These are phyloP conservation scores for Cystofilobasidium capitatum DNA, from an alignment of 768 basidiomycete genomes.

Conservation along the genomic window DNA sequence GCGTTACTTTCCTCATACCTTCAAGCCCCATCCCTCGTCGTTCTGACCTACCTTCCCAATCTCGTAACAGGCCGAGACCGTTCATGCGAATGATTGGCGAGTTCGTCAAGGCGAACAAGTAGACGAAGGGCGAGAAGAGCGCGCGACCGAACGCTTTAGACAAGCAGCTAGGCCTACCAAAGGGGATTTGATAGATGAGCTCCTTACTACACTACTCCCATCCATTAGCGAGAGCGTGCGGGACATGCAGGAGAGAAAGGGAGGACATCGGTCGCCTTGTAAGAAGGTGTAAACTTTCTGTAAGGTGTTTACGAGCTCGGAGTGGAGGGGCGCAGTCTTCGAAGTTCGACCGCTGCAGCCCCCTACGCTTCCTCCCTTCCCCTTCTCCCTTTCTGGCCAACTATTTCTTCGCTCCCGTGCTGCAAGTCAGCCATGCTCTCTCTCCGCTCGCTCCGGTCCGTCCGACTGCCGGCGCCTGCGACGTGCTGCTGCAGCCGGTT, in stretches of 20 bases:
- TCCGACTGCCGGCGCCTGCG: neutral
- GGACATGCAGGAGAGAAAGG: too few species aligned
- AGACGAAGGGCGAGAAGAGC: too few species aligned
- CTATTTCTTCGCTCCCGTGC: neutral
- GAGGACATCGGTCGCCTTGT: too few species aligned
- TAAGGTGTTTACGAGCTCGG: too few species aligned
- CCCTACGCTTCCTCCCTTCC: neutral
- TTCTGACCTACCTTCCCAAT: neutral
- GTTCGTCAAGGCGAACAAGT: neutral
- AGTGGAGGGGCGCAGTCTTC: too few species aligned
- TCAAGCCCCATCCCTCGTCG: neutral
- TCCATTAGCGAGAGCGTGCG: too few species aligned
- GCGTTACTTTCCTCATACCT: constrained; percentile 26
- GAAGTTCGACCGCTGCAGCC: too few species aligned
- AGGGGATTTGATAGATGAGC: too few species aligned
- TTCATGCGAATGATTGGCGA: constrained; percentile 1
- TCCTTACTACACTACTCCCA: too few species aligned
- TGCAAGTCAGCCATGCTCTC: constrained; percentile 4
- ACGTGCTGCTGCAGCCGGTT: neutral
- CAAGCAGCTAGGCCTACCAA: too few species aligned
- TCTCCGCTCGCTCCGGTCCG: constrained; percentile 1
- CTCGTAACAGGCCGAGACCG: neutral
- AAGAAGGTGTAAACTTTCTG: too few species aligned
- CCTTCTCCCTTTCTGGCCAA: neutral
- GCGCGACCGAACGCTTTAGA: too few species aligned